Conservation (phyloP, 2,329 filamentous ascomycete genomes). For the Penicillium sp. region DNA sequence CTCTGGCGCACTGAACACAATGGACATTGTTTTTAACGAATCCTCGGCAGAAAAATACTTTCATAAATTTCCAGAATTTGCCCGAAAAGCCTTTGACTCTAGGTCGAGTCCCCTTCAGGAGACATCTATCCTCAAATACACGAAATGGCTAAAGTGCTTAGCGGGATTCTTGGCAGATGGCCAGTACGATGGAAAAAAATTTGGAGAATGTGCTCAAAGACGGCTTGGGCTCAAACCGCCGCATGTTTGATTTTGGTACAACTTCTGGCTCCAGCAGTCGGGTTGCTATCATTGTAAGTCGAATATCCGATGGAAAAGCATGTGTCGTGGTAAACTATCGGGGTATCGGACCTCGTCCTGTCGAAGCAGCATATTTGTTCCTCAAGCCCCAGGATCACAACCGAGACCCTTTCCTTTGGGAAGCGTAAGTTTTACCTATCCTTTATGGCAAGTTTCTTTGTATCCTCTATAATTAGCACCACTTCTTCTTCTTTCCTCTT, state of each 20-base stretch:
- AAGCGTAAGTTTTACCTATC: slow-evolving; percentile 11
- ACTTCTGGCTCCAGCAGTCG: slow-evolving; percentile 4
- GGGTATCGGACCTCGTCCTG: slow-evolving; percentile 3
- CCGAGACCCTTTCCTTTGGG: slow-evolving; percentile 13
- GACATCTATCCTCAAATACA: too few species aligned
- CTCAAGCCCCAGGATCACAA: not conserved
- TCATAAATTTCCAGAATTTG: too few species aligned
- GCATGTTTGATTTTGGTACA: slow-evolving; percentile 11
- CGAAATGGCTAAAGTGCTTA: too few species aligned
- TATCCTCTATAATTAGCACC: too few species aligned
- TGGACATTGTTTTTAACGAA: too few species aligned
- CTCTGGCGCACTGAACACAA: too few species aligned
- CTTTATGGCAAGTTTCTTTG: too few species aligned
- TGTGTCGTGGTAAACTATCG: slow-evolving; percentile 18
- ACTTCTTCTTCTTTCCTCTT: too few species aligned
- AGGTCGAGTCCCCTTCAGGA: too few species aligned
- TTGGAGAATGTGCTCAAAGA: slow-evolving; percentile 3
- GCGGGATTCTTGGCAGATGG: too few species aligned
- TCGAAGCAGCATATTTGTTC: slow-evolving; percentile 11
- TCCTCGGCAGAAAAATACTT: too few species aligned
- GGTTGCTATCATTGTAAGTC: slow-evolving; percentile 18
- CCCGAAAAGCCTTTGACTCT: too few species aligned
- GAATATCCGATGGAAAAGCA: slow-evolving; percentile 18
- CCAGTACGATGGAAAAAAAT: not conserved
- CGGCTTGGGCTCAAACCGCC: slow-evolving; percentile 1